Percentiles rank a stretch among this genome's conserved stretches.
phyloP scores from a whole-genome alignment of 352 stramenopile species.

The Phytopythium mirpurense region DNA sequence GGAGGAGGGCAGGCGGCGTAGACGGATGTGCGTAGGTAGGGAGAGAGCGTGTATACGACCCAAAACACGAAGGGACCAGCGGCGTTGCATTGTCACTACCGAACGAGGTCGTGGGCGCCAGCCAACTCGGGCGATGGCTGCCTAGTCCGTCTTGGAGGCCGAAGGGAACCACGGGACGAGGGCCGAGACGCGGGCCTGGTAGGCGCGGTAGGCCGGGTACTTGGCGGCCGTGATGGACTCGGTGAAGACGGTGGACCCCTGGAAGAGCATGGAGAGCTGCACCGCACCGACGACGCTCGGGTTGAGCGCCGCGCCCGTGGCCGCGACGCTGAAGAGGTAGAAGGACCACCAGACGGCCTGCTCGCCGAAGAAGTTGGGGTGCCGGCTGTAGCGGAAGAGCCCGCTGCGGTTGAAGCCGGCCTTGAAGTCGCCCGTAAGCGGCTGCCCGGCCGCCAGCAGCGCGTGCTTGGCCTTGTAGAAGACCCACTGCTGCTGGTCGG shows the following conservation, averaged over 20 bases:
- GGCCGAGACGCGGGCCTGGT: conserved; percentile 72
- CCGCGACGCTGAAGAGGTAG: conserved; percentile 86
- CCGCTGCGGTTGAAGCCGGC: conserved; percentile 81
- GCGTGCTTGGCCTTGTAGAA: conserved; percentile 90
- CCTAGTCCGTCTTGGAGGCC: background rate
- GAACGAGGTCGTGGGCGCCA: too few species aligned
- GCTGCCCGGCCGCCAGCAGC: conserved; percentile 38
- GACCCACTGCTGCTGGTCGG: conserved; percentile 90
- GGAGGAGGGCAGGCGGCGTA: background rate
- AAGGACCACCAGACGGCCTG: conserved; percentile 89
- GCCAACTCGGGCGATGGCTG: background rate
- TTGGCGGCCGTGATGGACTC: conserved; percentile 87
- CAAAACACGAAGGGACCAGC: background rate
- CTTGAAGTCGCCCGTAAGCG: conserved; percentile 64
- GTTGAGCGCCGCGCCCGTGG: conserved; percentile 49
- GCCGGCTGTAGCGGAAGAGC: conserved; percentile 88
- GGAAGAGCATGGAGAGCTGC: conserved; percentile 86
- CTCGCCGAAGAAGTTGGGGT: conserved; percentile 93
- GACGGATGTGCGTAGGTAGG: background rate
- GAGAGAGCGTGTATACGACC: background rate
- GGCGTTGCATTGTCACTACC: background rate
- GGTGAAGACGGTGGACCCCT: conserved; percentile 86
- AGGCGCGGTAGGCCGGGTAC: conserved; percentile 87
- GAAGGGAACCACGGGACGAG: conserved; percentile 28
- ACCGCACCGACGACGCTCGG: conserved; percentile 74